Base-by-base conservation (phyloP, 768 basidiomycete species). In the Harrya chromipes region DNA sequence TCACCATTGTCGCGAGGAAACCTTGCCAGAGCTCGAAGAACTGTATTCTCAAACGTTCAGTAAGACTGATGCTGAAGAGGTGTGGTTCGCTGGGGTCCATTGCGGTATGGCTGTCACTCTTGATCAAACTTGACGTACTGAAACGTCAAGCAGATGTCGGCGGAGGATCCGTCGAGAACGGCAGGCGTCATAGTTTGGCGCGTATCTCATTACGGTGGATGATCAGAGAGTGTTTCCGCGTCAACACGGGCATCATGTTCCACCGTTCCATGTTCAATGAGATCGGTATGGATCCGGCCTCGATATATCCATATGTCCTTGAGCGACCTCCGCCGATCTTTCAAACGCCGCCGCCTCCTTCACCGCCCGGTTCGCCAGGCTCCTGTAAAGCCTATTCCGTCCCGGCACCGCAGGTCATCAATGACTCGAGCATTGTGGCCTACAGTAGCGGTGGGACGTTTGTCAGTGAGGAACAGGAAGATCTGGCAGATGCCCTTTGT, bases 81-180 rank as follows among this genome's bases (percentile, higher is more conserved):
- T 91, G 1, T 90, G 89, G 88, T 91, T 90, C 57, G 66, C 86
- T 4, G 88, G 88, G 0, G 80, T 77, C 56, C 87, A 90, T 55
- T 79, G 79, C 40, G 86, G 87, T 86, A 55, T 24, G 75, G 67
- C 21, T 26, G 6, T 26, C n/a, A 5, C 10, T 34, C 26, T 14
- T 14, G 20, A 21, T 14, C 10, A 39, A 23, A 17, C 19, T 4
- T 19, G 23, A 14, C 17, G 2, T 42, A 41, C 47, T 49, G 27
- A 40, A 23, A 16, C 34, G 13, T 39, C 41, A 40, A 34, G n/a
- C 43, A 87, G 87, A 90, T 56, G 77, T 91, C 17, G 89, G 90
- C 2, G 89, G 89, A 17, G 87, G 86, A 4, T 80, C 81, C 2
- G 82, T 83, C 12, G 53, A 57, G 27, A 84, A 90, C 50, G 76